Percentiles rank a stretch among this genome's conserved stretches.
phyloP scores from a whole-genome alignment of 1,284 basidiomycete species.

The Austropuccinia psidii region DNA sequence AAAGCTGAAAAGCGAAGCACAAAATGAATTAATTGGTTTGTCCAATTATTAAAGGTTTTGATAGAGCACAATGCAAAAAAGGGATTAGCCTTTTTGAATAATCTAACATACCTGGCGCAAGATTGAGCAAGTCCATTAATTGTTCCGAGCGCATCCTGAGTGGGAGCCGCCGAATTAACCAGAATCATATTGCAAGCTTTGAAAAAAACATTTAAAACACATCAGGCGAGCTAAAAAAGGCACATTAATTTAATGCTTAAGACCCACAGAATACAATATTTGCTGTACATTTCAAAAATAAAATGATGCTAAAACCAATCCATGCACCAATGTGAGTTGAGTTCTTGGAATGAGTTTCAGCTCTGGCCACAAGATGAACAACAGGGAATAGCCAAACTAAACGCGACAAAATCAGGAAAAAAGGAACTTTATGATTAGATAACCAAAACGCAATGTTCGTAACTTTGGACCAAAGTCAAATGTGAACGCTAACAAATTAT shows the following conservation, averaged over 20 bases:
- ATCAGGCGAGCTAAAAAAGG: neutral
- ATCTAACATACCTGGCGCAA: constrained; percentile 2
- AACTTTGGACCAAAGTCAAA: constrained; percentile 45
- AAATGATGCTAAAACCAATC: constrained; percentile 39
- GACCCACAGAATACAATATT: constrained; percentile 37
- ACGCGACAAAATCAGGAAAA: too few species aligned
- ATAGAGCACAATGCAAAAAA: neutral
- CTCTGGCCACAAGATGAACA: neutral
- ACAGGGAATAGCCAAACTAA: neutral
- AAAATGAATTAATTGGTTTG: neutral
- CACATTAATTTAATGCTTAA: neutral
- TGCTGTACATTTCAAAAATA: constrained; percentile 41
- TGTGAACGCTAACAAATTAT: constrained; percentile 41
- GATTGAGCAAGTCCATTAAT: constrained; percentile 45
- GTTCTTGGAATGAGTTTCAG: neutral
- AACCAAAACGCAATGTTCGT: neutral
- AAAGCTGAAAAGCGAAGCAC: neutral
- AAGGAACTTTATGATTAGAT: too few species aligned
- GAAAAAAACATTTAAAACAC: neutral
- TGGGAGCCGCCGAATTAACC: constrained; percentile 44
- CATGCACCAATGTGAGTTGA: constrained; percentile 23
- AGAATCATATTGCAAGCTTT: constrained; percentile 45
- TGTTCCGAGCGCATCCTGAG: constrained; percentile 41
- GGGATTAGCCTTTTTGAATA: neutral
- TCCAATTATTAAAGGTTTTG: neutral